Evolutionary conservation across 1,284 basidiomycete species (phyloP).

Genomic region (Apiotrichum sp.): DNA sequence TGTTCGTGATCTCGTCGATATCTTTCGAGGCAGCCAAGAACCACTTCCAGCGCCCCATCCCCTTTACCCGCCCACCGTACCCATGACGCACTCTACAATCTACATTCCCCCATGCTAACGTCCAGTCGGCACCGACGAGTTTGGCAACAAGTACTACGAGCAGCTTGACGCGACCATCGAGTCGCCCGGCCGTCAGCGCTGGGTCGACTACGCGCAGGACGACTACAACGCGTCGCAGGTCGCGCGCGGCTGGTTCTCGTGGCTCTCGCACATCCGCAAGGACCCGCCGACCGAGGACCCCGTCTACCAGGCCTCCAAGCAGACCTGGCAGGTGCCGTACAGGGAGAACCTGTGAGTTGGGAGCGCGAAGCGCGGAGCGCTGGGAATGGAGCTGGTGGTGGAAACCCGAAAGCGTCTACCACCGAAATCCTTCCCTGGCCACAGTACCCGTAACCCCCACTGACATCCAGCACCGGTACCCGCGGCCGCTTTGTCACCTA

Average conservation of each 20-base stretch:
- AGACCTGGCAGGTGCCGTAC: constrained; percentile 61
- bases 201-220: constrained; percentile 87
- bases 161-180: constrained; percentile 78
- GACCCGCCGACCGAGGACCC: constrained; percentile 69
- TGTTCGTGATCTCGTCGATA: too few relatives aligned
- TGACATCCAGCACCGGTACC: constrained; percentile 61
- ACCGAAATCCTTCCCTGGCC: too few relatives aligned
- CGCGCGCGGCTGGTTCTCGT: constrained; percentile 89
- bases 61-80: background rate
- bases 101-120: background rate
- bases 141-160: constrained; percentile 84
- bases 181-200: constrained; percentile 82
- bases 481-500: constrained; percentile 80
- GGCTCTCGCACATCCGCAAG: constrained; percentile 83
- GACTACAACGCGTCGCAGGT: constrained; percentile 84
- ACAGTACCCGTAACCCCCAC: constrained; percentile 63
- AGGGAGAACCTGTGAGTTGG: constrained; percentile 54
- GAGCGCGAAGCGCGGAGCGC: too few relatives aligned
- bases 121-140: constrained; percentile 72
- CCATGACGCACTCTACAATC: background rate
- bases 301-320: constrained; percentile 61
- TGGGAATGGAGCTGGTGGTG: too few relatives aligned
- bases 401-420: too few relatives aligned
- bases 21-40: too few relatives aligned
- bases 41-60: background rate